Evolutionary conservation across 1,139 yeast species (phyloP), one percentile per base, ranked within the genome.

Genomic region (Cylindricascospora bacillispora): DNA sequence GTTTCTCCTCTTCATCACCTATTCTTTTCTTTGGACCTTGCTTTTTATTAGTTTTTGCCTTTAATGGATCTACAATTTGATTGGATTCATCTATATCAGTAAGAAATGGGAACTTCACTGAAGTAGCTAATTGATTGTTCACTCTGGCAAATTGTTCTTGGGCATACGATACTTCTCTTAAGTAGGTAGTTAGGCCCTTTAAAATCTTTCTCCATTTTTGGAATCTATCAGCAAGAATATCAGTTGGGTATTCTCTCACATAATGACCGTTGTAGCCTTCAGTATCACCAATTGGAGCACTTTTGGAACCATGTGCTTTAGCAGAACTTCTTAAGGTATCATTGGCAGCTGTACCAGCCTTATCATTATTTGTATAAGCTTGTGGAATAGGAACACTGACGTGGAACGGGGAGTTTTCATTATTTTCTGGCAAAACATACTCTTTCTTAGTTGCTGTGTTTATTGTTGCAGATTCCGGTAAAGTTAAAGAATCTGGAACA

Each of bases 201-300:
- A 79, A 62, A 36, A 78, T 67, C 51, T 70, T 70, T 45, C 77
- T 73, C 83, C 86, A 79, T 34, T 69, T 65, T 36, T 73, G 72
- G 52, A 79, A 78, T 45, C 79, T 62, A 33, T 62, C 67, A 32
- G 56, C 54, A 6, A 61, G 34, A 5, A 57, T 47, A 34, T 58
- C 59, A 3, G 63, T 59, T 16, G 63, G 64, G 29, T 48, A 52
- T 28, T 53, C 56, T 23, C 49, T 43, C 11, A 51, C 54, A 27
- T 35, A 47, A 24, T 37, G 38, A 10, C 40, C 42, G 13, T 37
- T 45, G 24, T 37, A 35, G 4, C 35, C 34, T 12, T 40, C 44
- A 9, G 40, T 31, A 13, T 34, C 29, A 11, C 38, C 40, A 10
- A 25, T 32, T 10, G 21, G 21, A 14, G 34, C 38, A 3, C 20